A percentile compares a stretch with the other conserved stretches of the same genome.
Conservation (phyloP, 345 rosid species). For the Rhizophora mangle region DNA sequence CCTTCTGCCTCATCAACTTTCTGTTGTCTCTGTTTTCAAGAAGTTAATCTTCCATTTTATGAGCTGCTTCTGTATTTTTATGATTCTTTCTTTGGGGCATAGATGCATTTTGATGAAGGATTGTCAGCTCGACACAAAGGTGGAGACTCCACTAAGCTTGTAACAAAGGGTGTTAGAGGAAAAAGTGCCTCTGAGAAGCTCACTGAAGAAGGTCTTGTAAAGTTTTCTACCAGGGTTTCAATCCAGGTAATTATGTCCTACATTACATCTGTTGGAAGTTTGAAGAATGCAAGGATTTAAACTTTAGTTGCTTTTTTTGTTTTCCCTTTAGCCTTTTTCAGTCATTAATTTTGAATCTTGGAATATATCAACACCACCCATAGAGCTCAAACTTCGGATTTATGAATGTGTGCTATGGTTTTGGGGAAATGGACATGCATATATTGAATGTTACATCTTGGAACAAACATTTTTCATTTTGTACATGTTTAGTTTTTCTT, state of each 20-base stretch:
- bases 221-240: conserved; percentile 75
- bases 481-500: not conserved
- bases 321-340: not conserved
- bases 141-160: conserved; percentile 64
- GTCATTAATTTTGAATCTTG: not conserved
- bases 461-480: not conserved
- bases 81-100: conserved; percentile 26
- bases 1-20: too few relatives aligned
- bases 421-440: not conserved
- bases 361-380: not conserved
- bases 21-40: not conserved
- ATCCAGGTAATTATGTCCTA: conserved; percentile 60
- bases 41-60: not conserved
- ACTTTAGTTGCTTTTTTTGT: not conserved
- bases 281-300: not conserved
- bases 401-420: not conserved
- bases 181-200: conserved; percentile 76
- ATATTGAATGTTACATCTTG: not conserved
- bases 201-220: conserved; percentile 82
- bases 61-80: conserved; percentile 5
- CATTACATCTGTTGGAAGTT: conserved; percentile 2
- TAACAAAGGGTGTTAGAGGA: conserved; percentile 66
- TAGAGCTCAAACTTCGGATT: not conserved
- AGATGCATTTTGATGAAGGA: conserved; percentile 96
- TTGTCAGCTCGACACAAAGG: conserved; percentile 74